A percentile compares a stretch with the other conserved stretches of the same genome.
Conservation (phyloP, 2,329 filamentous ascomycete species). For the Penicillium brevicompactum region DNA sequence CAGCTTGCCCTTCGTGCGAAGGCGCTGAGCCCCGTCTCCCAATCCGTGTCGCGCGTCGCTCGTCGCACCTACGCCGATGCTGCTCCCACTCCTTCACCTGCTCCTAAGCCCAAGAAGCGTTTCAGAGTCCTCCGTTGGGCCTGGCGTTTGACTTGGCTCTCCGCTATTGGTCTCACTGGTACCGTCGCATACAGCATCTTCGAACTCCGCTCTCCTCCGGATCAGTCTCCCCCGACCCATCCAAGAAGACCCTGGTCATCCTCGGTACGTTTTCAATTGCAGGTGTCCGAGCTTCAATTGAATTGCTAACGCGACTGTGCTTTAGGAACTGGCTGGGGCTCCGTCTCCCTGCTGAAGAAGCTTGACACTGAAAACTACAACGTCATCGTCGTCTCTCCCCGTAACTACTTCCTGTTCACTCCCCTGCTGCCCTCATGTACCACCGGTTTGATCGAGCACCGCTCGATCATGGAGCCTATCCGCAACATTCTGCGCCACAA, state of each 20-base stretch:
- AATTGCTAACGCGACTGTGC: conserved; percentile 23
- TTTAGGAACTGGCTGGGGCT: conserved; percentile 91
- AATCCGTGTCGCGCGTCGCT: conserved; percentile 39
- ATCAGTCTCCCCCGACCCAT: conserved; percentile 79
- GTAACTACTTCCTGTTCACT: conserved; percentile 99
- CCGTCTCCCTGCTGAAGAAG: conserved; percentile 95
- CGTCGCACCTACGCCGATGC: conserved; percentile 57
- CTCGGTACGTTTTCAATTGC: conserved; percentile 65
- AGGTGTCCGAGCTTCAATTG: background rate
- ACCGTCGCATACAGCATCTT: conserved; percentile 83
- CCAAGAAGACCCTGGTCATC: conserved; percentile 95
- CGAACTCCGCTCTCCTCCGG: conserved; percentile 74
- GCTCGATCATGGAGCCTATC: conserved; percentile 99
- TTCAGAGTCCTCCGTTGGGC: conserved; percentile 74
- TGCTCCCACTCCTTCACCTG: conserved; percentile 32
- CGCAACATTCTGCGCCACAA: conserved; percentile 95
- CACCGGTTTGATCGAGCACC: conserved; percentile 95
- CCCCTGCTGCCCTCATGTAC: conserved; percentile 96
- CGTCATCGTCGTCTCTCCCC: conserved; percentile 93
- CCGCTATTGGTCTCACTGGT: conserved; percentile 67
- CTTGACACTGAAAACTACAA: conserved; percentile 99
- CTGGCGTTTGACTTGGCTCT: conserved; percentile 81
- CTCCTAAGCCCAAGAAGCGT: conserved; percentile 55
- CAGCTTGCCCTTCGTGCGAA: conserved; percentile 28
- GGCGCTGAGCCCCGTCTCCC: conserved; percentile 28